A percentile compares a stretch with the other conserved stretches of the same genome.
Conservation (phyloP, 2,329 filamentous ascomycete species). For the Chaetothyriales sp. region DNA sequence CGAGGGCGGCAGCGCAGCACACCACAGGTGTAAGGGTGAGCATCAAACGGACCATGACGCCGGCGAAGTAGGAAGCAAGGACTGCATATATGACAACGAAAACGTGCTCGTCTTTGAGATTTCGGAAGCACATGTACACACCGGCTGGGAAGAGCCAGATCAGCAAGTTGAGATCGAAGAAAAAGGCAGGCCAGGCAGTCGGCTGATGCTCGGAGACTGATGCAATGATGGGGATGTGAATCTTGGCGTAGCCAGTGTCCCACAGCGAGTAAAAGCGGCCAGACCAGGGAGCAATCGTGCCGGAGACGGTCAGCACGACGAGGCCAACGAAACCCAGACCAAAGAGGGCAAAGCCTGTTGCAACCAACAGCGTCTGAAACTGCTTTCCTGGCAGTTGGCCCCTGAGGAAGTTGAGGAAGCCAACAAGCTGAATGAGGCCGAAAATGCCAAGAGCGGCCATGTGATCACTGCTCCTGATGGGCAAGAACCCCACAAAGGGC, state of each 20-base stretch:
- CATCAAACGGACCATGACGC: slow-evolving; percentile 99
- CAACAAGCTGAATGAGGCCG: slow-evolving; percentile 84
- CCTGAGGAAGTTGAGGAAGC: slow-evolving; percentile 79
- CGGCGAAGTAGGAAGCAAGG: slow-evolving; percentile 92
- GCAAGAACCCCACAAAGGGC: slow-evolving; percentile 94
- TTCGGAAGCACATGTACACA: slow-evolving; percentile 95
- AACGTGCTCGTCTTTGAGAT: slow-evolving; percentile 87
- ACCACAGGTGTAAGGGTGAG: slow-evolving; percentile 92
- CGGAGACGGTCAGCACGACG: slow-evolving; percentile 68
- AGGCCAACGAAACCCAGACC: slow-evolving; percentile 60
- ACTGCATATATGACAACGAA: slow-evolving; percentile 97
- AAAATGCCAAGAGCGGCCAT: slow-evolving; percentile 96
- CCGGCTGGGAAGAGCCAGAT: slow-evolving; percentile 99
- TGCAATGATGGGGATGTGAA: slow-evolving; percentile 97
- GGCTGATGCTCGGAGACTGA: slow-evolving; percentile 99
- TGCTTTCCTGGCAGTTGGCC: slow-evolving; percentile 82
- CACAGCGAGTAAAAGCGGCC: slow-evolving; percentile 98
- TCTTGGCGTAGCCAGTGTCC: slow-evolving; percentile 98
- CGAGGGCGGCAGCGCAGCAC: slow-evolving; percentile 83
- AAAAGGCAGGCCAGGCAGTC: slow-evolving; percentile 97
- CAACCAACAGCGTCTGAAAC: slow-evolving; percentile 77
- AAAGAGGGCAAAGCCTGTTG: slow-evolving; percentile 62
- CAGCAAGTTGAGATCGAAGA: slow-evolving; percentile 95
- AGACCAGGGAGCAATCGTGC: slow-evolving; percentile 92
- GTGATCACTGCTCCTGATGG: slow-evolving; percentile 92